Conservation (phyloP, 2,329 filamentous ascomycete species). For the Sporothrix luriei region DNA sequence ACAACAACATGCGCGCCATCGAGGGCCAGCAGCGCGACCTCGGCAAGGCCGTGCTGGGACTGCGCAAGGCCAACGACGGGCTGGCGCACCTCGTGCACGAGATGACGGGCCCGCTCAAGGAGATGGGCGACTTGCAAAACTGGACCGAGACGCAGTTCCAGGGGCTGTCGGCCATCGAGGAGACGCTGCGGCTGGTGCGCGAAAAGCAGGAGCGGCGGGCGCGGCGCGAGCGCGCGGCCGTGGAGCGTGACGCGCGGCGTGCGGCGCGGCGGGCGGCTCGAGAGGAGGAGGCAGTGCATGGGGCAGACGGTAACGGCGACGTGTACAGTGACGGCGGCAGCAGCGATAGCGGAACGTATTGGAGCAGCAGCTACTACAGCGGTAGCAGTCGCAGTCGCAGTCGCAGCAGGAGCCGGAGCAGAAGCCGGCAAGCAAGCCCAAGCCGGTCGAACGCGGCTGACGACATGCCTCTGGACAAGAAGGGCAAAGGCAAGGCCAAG, state of each 20-base stretch:
- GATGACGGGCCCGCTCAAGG: slow-evolving; percentile 68
- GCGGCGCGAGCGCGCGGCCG: slow-evolving; percentile 31
- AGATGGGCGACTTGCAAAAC: slow-evolving; percentile 80
- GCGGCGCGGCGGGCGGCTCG: slow-evolving; percentile 21
- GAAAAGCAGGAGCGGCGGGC: slow-evolving; percentile 36
- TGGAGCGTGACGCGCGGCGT: slow-evolving; percentile 26
- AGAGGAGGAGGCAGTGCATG: not conserved
- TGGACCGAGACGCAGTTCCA: slow-evolving; percentile 81
- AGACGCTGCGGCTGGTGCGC: slow-evolving; percentile 62
- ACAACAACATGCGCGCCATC: slow-evolving; percentile 68
- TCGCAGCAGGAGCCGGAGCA: slow-evolving; percentile 33
- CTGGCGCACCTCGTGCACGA: slow-evolving; percentile 65
- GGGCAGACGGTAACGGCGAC: not conserved
- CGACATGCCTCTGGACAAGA: not conserved
- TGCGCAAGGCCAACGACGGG: slow-evolving; percentile 67
- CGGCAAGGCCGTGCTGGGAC: slow-evolving; percentile 58
- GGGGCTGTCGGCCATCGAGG: slow-evolving; percentile 65
- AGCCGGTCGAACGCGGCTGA: not conserved
- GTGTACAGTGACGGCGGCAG: not conserved
- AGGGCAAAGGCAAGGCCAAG: slow-evolving; percentile 29
- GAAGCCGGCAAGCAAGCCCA: not conserved
- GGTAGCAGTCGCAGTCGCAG: slow-evolving; percentile 41
- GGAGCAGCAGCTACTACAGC: slow-evolving; percentile 31
- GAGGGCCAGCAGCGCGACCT: slow-evolving; percentile 69
- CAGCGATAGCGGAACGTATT: slow-evolving; percentile 30